Base-by-base conservation (phyloP, 192 early-diverging fungal genomes). In the Coemansia sp. region DNA sequence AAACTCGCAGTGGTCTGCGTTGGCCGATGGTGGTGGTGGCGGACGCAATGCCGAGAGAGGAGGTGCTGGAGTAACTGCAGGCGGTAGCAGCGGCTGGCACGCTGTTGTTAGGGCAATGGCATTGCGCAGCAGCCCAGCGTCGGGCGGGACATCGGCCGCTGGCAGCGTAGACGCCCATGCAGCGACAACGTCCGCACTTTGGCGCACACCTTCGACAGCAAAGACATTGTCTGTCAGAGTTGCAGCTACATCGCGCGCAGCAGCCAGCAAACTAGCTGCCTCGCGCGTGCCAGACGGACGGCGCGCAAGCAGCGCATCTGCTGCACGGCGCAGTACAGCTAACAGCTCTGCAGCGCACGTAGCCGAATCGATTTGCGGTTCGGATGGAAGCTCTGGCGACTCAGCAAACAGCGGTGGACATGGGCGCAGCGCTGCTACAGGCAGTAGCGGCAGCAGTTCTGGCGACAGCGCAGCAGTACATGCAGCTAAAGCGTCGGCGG, bases 61-160 rank as follows among this genome's bases (percentile, higher is more conserved):
- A 4, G 38, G 38, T 16, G 38, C 38, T 44, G 23, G 16, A 24
- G 14, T 23, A 16, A 50, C 24, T 21, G 28, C 44, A 16, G 60
- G 58, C 48, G 60, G 65, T 25, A 64, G n/a, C 18, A 67, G 66
- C 10, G 71, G 63, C 56, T 78, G 76, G 31, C 65, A 58, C 10
- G 21, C 12, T 26, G 57, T 49, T 8, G 73, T 49, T 19, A 67
- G 53, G 8, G 26, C 18, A 18, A 69, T 49, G 2, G 67, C 22
- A 8, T 49, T 47, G 19, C 65, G 64, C 5, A 78, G 55, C 4
- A 73, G 52, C 0, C 25, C 34, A 7, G 68, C 2, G 41, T 78
- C 76, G 7, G 55, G 56, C 12, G 70, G 70, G 1, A 73, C 27
- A 0, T 73, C 71, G 34, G 64, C 55, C 7, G 32, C 49, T 5